Conservation (phyloP, 805 yeast genomes). For the Saccharomycopsis capsularis region DNA sequence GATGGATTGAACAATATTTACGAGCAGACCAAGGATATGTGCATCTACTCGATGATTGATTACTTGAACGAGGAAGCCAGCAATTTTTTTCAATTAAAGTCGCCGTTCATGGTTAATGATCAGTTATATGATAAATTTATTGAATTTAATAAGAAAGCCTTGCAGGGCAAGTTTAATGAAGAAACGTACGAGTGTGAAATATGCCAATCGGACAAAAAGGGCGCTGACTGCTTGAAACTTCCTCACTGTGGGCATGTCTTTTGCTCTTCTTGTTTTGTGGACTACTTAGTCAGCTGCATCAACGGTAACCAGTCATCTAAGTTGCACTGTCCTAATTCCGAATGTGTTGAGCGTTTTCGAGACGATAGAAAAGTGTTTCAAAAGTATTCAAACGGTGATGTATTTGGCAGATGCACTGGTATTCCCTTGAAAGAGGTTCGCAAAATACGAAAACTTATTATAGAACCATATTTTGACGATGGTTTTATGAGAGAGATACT, state of each 20-base stretch:
- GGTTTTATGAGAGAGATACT: background rate
- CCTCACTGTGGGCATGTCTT: background rate
- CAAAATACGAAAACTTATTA: background rate
- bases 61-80: background rate
- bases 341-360: background rate
- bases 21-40: background rate
- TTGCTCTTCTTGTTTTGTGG: background rate
- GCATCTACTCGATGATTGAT: background rate
- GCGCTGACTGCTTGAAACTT: background rate
- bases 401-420: background rate
- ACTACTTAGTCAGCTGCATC: background rate
- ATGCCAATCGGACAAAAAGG: background rate
- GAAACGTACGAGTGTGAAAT: background rate
- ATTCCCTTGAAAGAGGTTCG: background rate
- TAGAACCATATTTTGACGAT: background rate
- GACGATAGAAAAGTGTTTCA: background rate
- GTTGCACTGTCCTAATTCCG: background rate
- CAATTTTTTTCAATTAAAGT: background rate
- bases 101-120: background rate
- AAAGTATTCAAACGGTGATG: background rate
- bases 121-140: background rate
- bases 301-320: background rate
- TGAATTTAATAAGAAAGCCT: background rate
- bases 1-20: background rate
- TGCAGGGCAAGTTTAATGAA: background rate